Percentiles rank a stretch among this genome's conserved stretches.
Conservation (phyloP, 1,284 basidiomycete genomes). For the Kalmanozyma brasiliensis region DNA sequence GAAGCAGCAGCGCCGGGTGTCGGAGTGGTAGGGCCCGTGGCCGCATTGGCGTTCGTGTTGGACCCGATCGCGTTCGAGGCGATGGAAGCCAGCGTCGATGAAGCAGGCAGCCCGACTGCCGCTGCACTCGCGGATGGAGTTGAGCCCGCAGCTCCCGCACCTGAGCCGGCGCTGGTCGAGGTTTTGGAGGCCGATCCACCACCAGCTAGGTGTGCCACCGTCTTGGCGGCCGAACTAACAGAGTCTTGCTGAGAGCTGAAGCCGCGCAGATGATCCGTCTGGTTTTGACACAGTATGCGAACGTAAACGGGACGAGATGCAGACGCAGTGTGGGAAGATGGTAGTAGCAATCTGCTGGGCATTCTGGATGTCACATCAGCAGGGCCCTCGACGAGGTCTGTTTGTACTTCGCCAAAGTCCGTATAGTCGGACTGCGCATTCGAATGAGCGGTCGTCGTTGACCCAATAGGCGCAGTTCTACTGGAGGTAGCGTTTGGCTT, state of each 20-base stretch:
- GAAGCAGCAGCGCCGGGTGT: slow-evolving; percentile 11
- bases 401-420: slow-evolving; percentile 36
- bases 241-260: slow-evolving; percentile 21
- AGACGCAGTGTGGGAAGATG: slow-evolving; percentile 5
- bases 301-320: slow-evolving; percentile 41
- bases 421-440: slow-evolving; percentile 13
- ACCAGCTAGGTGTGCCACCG: slow-evolving; percentile 35
- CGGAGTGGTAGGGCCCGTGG: slow-evolving; percentile 28
- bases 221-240: slow-evolving; percentile 18
- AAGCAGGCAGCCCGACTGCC: slow-evolving; percentile 30
- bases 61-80: slow-evolving; percentile 51
- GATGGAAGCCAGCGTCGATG: slow-evolving; percentile 40
- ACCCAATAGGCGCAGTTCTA: not conserved
- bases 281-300: slow-evolving; percentile 56
- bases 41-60: slow-evolving; percentile 31
- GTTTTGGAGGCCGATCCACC: slow-evolving; percentile 21
- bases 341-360: not conserved
- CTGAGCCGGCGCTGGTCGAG: slow-evolving; percentile 8
- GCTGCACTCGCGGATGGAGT: slow-evolving; percentile 7
- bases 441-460: not conserved
- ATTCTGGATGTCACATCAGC: slow-evolving; percentile 9
- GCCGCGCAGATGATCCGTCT: slow-evolving; percentile 53
- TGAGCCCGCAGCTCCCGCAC: slow-evolving; percentile 3
- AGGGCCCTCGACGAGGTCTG: slow-evolving; percentile 24
- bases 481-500: not conserved